phyloP scores from a whole-genome alignment of 2,329 filamentous ascomycete species.

The Ophiostoma sp. region DNA sequence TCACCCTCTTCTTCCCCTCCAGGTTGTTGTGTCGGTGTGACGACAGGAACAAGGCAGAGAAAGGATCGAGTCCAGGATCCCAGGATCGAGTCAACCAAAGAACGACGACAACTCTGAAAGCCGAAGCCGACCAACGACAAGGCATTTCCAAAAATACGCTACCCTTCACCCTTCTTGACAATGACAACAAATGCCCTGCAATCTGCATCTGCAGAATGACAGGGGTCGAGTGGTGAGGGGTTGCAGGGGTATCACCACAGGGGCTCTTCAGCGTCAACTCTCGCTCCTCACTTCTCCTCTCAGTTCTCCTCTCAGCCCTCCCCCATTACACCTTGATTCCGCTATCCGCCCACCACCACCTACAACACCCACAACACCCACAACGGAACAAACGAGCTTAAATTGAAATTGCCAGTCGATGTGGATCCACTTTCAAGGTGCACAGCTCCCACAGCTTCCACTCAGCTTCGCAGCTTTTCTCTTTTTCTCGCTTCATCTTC shows the following conservation, averaged over 20 bases:
- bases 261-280: neutral
- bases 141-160: neutral
- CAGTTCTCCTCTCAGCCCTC: neutral
- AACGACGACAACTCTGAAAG: neutral
- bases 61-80: neutral
- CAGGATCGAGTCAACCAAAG: neutral
- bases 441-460: neutral
- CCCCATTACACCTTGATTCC: neutral
- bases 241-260: neutral
- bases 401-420: neutral
- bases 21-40: neutral
- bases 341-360: neutral
- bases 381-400: neutral
- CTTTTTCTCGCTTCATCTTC: too few species aligned
- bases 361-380: neutral
- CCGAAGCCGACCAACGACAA: neutral
- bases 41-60: neutral
- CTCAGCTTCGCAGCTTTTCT: neutral
- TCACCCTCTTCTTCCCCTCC: neutral
- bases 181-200: conserved; percentile 14
- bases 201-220: neutral
- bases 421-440: neutral
- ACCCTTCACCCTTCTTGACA: too few species aligned
- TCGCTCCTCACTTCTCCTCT: neutral
- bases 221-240: neutral